A percentile compares a stretch with the other conserved stretches of the same genome.
phyloP scores from a whole-genome alignment of 108 stramenopile species.

The Aurantiochytrium sp. region DNA sequence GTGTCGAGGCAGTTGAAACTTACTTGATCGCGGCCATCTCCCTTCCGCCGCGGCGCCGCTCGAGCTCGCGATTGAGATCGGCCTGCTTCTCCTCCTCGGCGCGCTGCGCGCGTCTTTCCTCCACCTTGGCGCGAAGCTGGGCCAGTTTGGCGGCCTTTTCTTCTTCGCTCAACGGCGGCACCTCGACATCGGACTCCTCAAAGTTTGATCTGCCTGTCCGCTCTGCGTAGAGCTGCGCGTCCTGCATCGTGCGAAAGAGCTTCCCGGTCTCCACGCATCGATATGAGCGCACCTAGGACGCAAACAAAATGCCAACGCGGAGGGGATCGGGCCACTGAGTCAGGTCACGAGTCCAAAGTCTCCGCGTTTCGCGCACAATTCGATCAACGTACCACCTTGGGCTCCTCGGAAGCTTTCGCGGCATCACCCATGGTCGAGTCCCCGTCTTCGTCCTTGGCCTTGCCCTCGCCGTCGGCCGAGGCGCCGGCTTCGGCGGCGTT shows the following conservation, averaged over 20 bases:
- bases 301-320: not conserved
- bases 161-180: conserved; percentile 48
- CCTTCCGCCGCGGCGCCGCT: conserved; percentile 34
- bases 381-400: not conserved
- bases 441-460: conserved; percentile 17
- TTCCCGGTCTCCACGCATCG: conserved; percentile 40
- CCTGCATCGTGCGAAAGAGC: conserved; percentile 35
- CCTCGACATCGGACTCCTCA: conserved; percentile 41
- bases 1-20: too few species aligned
- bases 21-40: conserved; percentile 17
- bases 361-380: too few species aligned
- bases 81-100: conserved; percentile 49
- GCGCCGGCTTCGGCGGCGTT: conserved; percentile 48
- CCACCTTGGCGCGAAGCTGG: conserved; percentile 41
- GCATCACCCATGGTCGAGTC: conserved; percentile 6
- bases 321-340: too few species aligned
- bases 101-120: conserved; percentile 42
- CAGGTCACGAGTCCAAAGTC: too few species aligned
- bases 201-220: conserved; percentile 40
- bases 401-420: not conserved
- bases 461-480: not conserved
- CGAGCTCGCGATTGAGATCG: conserved; percentile 40
- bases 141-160: conserved; percentile 46
- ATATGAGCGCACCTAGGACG: conserved; percentile 25
- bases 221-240: conserved; percentile 43